A percentile compares a stretch with the other conserved stretches of the same genome.
Conservation (phyloP, 257 asterid genomes). For the Solanum bulbocastanum region DNA sequence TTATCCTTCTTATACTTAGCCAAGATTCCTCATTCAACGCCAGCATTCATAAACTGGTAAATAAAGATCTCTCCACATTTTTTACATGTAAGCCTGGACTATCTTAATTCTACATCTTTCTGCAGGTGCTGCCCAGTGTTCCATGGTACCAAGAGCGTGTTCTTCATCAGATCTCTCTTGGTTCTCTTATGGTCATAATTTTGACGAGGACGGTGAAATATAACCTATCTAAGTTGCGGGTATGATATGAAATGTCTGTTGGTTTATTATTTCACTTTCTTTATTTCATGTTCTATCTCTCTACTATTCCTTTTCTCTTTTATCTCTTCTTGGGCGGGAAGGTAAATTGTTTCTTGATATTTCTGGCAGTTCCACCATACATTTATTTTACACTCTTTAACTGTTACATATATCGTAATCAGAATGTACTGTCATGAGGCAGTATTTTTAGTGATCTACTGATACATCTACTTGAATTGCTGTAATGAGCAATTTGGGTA, state of each 20-base stretch:
- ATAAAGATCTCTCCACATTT: constrained; percentile 3
- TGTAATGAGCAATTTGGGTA: not conserved
- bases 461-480: not conserved
- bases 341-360: not conserved
- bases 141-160: constrained; percentile 51
- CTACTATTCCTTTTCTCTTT: not conserved
- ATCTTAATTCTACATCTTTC: constrained; percentile 7
- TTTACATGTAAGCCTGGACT: constrained; percentile 1
- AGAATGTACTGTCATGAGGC: not conserved
- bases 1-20: constrained; percentile 80
- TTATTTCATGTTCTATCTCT: not conserved
- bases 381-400: not conserved
- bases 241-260: constrained; percentile 18
- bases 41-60: constrained; percentile 78
- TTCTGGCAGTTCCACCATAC: not conserved
- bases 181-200: constrained; percentile 79
- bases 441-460: not conserved
- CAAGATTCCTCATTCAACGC: constrained; percentile 92
- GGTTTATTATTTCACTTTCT: not conserved
- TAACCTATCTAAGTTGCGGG: constrained; percentile 63
- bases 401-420: not conserved
- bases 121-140: constrained; percentile 68
- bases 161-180: constrained; percentile 44
- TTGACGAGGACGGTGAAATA: constrained; percentile 63
- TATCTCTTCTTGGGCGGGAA: not conserved